Evolutionary conservation across 1,139 yeast species (phyloP).

Genomic region (Suhomyces chickasaworum): DNA sequence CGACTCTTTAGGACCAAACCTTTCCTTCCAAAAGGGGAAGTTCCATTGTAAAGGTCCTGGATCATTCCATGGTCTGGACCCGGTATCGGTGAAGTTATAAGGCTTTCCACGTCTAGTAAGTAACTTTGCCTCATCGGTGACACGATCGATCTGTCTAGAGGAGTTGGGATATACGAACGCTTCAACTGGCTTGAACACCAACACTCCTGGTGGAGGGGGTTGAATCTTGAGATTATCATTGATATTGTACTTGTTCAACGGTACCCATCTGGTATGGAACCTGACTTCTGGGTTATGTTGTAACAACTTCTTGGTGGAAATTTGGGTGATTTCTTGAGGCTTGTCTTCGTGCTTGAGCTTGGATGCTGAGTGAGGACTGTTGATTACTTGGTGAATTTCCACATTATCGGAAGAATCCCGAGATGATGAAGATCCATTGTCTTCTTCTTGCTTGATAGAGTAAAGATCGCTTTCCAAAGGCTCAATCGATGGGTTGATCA

Average conservation of each 20-base stretch:
- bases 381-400: slow-evolving; percentile 48
- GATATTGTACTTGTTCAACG: slow-evolving; percentile 57
- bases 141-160: slow-evolving; percentile 68
- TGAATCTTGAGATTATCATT: slow-evolving; percentile 59
- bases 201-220: slow-evolving; percentile 89
- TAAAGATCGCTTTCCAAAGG: slow-evolving; percentile 14
- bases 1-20: slow-evolving; percentile 15
- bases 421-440: slow-evolving; percentile 13
- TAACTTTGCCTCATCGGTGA: slow-evolving; percentile 67
- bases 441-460: slow-evolving; percentile 15
- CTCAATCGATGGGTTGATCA: slow-evolving; percentile 56
- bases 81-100: slow-evolving; percentile 45
- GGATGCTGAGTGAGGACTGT: slow-evolving; percentile 20
- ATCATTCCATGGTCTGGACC: slow-evolving; percentile 90
- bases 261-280: slow-evolving; percentile 80
- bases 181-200: slow-evolving; percentile 83
- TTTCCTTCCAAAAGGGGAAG: slow-evolving; percentile 33
- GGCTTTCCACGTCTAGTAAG: slow-evolving; percentile 64
- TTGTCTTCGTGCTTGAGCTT: slow-evolving; percentile 20
- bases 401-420: slow-evolving; percentile 28
- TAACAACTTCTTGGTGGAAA: slow-evolving; percentile 28
- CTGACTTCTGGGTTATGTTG: slow-evolving; percentile 34
- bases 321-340: slow-evolving; percentile 18
- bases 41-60: slow-evolving; percentile 65
- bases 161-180: slow-evolving; percentile 81